These are phyloP conservation scores for Echinochloa phyllopogon DNA, from an alignment of 176 grass and related monocot genomes.

Conservation along the genomic window DNA sequence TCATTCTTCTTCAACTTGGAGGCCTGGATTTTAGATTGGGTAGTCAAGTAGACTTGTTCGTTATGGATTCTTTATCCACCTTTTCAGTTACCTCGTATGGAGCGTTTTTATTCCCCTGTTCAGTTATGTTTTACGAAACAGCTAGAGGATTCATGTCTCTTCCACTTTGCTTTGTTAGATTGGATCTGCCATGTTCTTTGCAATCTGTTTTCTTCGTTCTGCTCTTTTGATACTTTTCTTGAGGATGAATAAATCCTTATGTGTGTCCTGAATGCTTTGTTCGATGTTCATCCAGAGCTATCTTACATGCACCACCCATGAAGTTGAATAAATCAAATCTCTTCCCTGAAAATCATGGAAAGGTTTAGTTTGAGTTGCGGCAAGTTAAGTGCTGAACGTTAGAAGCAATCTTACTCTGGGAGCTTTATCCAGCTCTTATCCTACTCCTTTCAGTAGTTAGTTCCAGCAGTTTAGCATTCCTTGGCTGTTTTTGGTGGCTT, in stretches of 20 bases:
- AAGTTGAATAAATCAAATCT: background rate
- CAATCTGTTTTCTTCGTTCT: background rate
- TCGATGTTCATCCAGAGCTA: background rate
- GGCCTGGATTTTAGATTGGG: background rate
- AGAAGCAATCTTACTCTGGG: background rate
- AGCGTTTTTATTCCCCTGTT: background rate
- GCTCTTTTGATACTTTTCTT: background rate
- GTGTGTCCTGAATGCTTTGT: background rate
- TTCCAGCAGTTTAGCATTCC: background rate
- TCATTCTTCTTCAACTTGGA: constrained; percentile 6
- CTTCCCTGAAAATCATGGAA: background rate
- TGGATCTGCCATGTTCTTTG: background rate
- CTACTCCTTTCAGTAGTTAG: background rate
- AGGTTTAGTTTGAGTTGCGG: background rate
- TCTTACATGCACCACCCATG: background rate
- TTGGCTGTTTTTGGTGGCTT: constrained; percentile 4
- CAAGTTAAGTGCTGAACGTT: background rate
- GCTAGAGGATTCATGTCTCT: background rate
- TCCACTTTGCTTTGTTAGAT: background rate
- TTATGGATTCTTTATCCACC: no score
- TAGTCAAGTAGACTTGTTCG: background rate
- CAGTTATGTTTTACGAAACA: background rate
- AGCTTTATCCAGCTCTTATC: background rate
- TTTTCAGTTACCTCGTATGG: background rate
- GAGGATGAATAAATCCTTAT: background rate